Evolutionary conservation across 163 green algal species (phyloP).

Genomic region (Chlamydomonas reinhardtii): DNA sequence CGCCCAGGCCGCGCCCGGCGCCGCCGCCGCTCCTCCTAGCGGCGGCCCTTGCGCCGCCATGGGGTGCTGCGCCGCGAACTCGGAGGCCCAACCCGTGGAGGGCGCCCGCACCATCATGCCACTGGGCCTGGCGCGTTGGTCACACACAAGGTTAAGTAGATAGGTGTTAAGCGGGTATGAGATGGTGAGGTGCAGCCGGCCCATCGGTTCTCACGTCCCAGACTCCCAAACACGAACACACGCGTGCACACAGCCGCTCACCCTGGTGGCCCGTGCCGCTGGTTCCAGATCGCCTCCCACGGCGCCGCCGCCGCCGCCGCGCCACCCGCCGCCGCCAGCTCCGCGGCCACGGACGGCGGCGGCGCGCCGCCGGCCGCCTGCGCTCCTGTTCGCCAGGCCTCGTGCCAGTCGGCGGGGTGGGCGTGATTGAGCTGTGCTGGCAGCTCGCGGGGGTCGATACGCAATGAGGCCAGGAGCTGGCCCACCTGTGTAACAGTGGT

Average conservation of each 20-base stretch:
- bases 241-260: no score
- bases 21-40: conserved; percentile 20
- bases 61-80: conserved; percentile 65
- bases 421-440: conserved; percentile 57
- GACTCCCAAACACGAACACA: no score
- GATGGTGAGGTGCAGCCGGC: no score
- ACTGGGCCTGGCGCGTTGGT: neutral
- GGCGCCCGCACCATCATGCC: neutral
- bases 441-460: conserved; percentile 81
- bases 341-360: conserved; percentile 19
- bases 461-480: conserved; percentile 82
- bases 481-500: no score
- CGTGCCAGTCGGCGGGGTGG: conserved; percentile 61
- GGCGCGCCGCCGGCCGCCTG: neutral
- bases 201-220: no score
- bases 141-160: no score
- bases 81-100: conserved; percentile 66
- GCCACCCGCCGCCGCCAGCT: conserved; percentile 52
- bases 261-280: conserved; percentile 6
- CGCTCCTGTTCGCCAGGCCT: conserved; percentile 48
- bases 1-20: conserved; percentile 52
- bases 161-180: no score
- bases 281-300: conserved; percentile 71
- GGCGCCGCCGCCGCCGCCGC: conserved; percentile 27
- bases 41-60: no score